phyloP scores from a whole-genome alignment of 2,329 filamentous ascomycete genomes.

The Shiraia bambusicola region DNA sequence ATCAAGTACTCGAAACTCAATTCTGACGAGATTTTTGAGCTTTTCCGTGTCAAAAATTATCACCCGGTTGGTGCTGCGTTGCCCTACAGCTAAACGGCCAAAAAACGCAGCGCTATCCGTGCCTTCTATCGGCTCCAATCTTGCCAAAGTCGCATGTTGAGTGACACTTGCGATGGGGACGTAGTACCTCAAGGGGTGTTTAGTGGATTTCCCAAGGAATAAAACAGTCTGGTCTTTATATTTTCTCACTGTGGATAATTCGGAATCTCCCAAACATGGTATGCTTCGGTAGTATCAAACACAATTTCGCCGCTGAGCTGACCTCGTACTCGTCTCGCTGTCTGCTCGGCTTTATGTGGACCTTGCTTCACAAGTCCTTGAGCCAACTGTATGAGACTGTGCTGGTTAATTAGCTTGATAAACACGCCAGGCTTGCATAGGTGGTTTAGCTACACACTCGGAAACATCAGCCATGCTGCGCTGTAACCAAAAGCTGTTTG shows the following conservation, averaged over 20 bases:
- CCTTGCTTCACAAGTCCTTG: constrained; percentile 45
- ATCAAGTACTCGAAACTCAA: constrained; percentile 40
- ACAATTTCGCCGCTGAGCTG: constrained; percentile 36
- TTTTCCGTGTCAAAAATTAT: constrained; percentile 28
- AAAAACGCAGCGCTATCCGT: constrained; percentile 25
- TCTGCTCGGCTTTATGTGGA: constrained; percentile 33
- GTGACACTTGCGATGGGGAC: constrained; percentile 27
- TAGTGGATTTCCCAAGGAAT: background rate
- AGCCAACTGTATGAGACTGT: constrained; percentile 45
- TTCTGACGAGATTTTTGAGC: constrained; percentile 31
- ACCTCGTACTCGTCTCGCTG: constrained; percentile 36
- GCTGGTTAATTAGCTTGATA: constrained; percentile 1
- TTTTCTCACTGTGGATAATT: constrained; percentile 37
- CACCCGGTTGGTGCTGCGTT: constrained; percentile 22
- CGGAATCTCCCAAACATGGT: constrained; percentile 42
- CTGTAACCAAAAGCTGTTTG: too few relatives aligned
- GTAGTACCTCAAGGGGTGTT: constrained; percentile 26
- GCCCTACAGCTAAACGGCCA: constrained; percentile 22
- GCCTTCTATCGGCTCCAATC: constrained; percentile 12
- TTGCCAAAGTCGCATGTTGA: constrained; percentile 17
- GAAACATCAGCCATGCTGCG: too few relatives aligned
- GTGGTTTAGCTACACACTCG: too few relatives aligned
- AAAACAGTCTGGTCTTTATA: too few relatives aligned
- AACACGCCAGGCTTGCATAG: background rate
- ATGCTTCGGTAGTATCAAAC: constrained; percentile 37